phyloP scores from a whole-genome alignment of 257 asterid species.

The Solanum sejunctum region DNA sequence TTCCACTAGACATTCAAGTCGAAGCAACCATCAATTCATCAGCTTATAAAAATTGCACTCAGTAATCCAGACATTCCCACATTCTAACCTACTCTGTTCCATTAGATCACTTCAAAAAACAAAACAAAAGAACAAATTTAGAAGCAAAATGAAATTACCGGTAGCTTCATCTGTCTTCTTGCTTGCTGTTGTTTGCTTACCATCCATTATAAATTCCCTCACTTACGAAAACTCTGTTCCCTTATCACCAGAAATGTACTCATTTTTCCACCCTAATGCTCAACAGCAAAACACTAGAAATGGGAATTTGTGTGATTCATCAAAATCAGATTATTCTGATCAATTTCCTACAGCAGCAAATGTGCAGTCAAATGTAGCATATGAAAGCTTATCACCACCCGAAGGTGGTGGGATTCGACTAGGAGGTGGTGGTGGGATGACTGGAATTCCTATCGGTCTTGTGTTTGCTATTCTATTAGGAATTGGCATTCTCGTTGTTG shows the following conservation, averaged over 20 bases:
- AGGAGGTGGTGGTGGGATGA: constrained; percentile 17
- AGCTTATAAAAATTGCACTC: not conserved
- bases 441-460: constrained; percentile 11
- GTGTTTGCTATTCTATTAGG: constrained; percentile 14
- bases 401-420: not conserved
- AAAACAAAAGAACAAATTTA: not conserved
- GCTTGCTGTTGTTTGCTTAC: constrained; percentile 1
- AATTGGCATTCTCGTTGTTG: constrained; percentile 11
- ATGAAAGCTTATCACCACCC: constrained; percentile 5
- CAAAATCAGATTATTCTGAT: not conserved
- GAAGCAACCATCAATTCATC: constrained; percentile 13
- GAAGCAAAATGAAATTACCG: constrained; percentile 1
- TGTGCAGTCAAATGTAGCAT: constrained; percentile 19
- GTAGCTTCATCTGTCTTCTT: constrained; percentile 6
- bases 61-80: not conserved
- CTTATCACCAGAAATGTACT: constrained; percentile 23
- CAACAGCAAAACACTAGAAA: not conserved
- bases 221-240: constrained; percentile 13
- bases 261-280: constrained; percentile 22
- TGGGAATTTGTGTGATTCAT: not conserved
- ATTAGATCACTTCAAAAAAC: not conserved
- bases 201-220: not conserved
- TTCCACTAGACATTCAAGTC: constrained; percentile 9
- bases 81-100: not conserved
- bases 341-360: constrained; percentile 16